phyloP scores from a whole-genome alignment of 768 basidiomycete species.

The Amanita pseudoporphyria region DNA sequence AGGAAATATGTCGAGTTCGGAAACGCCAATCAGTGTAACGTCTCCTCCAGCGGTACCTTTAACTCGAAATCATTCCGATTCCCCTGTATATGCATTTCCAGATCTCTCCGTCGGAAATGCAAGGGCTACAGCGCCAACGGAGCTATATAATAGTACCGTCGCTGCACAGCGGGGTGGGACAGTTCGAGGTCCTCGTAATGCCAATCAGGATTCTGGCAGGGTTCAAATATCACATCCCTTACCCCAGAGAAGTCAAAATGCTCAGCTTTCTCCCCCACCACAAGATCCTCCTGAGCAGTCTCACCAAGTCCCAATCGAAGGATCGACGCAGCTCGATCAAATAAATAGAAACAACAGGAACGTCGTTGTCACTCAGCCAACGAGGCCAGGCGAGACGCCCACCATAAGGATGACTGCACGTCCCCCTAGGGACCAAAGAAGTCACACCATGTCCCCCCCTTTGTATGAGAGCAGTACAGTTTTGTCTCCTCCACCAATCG shows the following conservation, averaged over 20 bases:
- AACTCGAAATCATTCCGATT: not conserved
- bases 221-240: not conserved
- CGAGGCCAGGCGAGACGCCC: conserved; percentile 1
- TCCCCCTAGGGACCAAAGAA: conserved; percentile 1
- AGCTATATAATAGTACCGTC: not conserved
- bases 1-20: not conserved
- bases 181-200: not conserved
- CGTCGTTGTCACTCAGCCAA: not conserved
- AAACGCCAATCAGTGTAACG: not conserved
- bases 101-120: not conserved
- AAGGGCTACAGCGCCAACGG: not conserved
- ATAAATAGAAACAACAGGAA: not conserved
- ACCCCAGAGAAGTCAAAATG: conserved; percentile 11
- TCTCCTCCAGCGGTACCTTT: not conserved
- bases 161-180: not conserved
- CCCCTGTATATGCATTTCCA: not conserved
- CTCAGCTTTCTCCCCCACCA: conserved; percentile 8
- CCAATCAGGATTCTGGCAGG: not conserved
- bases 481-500: conserved; percentile 5
- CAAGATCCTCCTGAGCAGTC: conserved; percentile 6
- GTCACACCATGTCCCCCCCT: conserved; percentile 9
- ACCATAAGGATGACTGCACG: conserved; percentile 3
- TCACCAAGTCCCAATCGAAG: conserved; percentile 7
- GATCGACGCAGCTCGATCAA: conserved; percentile 4
- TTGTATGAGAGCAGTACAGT: conserved; percentile 7